Evolutionary conservation across 2,329 filamentous ascomycete genomes (phyloP).

Genomic region (Aspergillus luchuensis): DNA sequence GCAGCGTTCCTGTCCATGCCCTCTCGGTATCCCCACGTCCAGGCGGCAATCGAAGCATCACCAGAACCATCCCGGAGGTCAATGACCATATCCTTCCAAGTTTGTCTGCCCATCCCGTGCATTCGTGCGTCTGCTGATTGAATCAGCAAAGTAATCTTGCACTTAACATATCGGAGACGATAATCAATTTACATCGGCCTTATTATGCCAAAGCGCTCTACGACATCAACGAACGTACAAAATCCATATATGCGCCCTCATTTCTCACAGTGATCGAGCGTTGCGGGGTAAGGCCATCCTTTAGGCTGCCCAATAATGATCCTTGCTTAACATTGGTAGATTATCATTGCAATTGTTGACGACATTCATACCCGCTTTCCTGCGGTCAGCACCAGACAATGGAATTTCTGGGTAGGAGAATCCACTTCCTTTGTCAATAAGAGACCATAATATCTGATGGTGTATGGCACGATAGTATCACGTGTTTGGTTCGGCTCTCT

Average conservation of each 20-base stretch:
- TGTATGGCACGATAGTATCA: background rate
- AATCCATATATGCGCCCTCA: background rate
- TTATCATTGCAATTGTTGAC: conserved; percentile 5
- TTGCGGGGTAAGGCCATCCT: background rate
- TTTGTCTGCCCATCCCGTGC: background rate
- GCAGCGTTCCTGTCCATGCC: background rate
- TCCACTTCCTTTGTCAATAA: background rate
- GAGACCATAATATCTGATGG: background rate
- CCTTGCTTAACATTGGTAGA: background rate
- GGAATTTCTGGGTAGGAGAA: conserved; percentile 1
- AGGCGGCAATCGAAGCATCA: conserved; percentile 3
- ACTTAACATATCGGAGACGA: conserved; percentile 5
- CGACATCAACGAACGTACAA: background rate
- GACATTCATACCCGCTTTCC: conserved; percentile 4
- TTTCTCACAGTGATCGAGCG: conserved; percentile 4
- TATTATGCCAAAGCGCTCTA: conserved; percentile 6
- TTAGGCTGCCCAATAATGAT: too few relatives aligned
- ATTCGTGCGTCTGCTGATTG: background rate
- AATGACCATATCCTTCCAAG: conserved; percentile 7
- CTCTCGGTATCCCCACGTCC: conserved; percentile 2
- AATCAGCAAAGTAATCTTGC: conserved; percentile 5
- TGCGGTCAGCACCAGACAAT: conserved; percentile 4
- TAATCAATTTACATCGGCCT: conserved; percentile 4
- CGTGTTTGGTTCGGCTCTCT: conserved; percentile 1
- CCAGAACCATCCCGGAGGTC: conserved; percentile 1